Conservation (phyloP, 192 early-diverging fungal genomes). For the Backusella macrospora region DNA sequence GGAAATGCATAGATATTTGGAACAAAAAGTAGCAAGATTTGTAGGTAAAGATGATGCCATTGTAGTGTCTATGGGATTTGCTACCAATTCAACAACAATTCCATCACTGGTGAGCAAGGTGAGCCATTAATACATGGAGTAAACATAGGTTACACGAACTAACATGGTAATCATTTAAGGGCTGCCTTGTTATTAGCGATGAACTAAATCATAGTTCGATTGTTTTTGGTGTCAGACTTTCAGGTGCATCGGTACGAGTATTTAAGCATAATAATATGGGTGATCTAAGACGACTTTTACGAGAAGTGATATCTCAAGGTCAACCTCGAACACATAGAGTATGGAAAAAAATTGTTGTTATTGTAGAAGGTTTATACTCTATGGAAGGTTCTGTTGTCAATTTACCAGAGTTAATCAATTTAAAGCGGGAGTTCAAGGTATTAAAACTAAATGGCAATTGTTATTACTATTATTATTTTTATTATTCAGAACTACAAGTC, state of each 20-base stretch:
- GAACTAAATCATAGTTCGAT: conserved; percentile 89
- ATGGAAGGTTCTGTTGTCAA: conserved; percentile 90
- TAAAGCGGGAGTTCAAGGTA: conserved; percentile 80
- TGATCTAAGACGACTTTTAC: conserved; percentile 72
- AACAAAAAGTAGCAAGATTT: conserved; percentile 78
- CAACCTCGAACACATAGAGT: conserved; percentile 90
- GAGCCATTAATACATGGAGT: background rate
- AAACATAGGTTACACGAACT: too few species aligned
- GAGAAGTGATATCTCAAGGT: conserved; percentile 80
- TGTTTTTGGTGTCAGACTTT: conserved; percentile 81
- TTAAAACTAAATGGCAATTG: background rate
- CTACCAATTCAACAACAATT: conserved; percentile 87
- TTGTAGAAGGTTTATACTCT: conserved; percentile 90
- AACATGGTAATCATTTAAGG: conserved; percentile 43
- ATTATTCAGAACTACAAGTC: background rate
- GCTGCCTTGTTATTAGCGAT: conserved; percentile 84
- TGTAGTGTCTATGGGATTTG: conserved; percentile 88
- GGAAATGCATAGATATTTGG: conserved; percentile 68
- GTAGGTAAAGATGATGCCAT: conserved; percentile 83
- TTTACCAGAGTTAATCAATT: conserved; percentile 77
- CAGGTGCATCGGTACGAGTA: conserved; percentile 78
- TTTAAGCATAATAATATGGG: conserved; percentile 85
- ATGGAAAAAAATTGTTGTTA: conserved; percentile 93
- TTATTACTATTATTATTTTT: background rate
- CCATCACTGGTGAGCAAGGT: conserved; percentile 71